phyloP scores from a whole-genome alignment of 1,139 yeast species.

The Protomyces gravidus region DNA sequence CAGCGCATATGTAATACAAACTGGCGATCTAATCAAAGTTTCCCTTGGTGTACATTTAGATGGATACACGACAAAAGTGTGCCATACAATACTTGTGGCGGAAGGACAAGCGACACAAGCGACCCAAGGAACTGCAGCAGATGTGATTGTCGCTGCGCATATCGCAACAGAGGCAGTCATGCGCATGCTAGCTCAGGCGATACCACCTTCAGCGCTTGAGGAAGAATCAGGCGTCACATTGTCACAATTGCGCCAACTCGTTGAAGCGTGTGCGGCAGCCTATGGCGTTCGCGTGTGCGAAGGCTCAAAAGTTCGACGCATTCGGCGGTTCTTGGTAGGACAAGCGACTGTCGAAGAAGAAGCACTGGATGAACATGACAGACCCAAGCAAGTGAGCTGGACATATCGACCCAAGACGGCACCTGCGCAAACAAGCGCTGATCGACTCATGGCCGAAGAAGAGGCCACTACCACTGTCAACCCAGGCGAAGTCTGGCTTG shows the following conservation, averaged over 20 bases:
- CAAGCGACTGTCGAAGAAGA: conserved; percentile 91
- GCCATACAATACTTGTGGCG: conserved; percentile 76
- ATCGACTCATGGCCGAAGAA: conserved; percentile 14
- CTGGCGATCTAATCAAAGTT: conserved; percentile 82
- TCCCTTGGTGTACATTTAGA: conserved; percentile 65
- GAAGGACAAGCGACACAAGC: conserved; percentile 55
- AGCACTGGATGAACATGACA: conserved; percentile 90
- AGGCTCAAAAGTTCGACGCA: conserved; percentile 84
- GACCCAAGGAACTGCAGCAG: conserved; percentile 76
- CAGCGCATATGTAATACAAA: conserved; percentile 49
- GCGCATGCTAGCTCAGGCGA: conserved; percentile 63
- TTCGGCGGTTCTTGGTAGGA: conserved; percentile 90
- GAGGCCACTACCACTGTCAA: conserved; percentile 56
- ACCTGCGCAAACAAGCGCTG: conserved; percentile 32
- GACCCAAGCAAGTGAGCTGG: conserved; percentile 42
- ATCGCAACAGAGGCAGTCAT: conserved; percentile 80
- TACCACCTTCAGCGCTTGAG: conserved; percentile 34
- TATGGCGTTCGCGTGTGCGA: conserved; percentile 84
- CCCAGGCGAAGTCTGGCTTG: conserved; percentile 80
- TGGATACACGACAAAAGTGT: conserved; percentile 81
- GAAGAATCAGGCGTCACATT: conserved; percentile 53
- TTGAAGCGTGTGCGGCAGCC: conserved; percentile 72
- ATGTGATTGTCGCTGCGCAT: conserved; percentile 82
- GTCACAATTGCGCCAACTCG: conserved; percentile 61
- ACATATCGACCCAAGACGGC: conserved; percentile 5